phyloP scores from a whole-genome alignment of 257 asterid genomes.

The Verbena officinalis region DNA sequence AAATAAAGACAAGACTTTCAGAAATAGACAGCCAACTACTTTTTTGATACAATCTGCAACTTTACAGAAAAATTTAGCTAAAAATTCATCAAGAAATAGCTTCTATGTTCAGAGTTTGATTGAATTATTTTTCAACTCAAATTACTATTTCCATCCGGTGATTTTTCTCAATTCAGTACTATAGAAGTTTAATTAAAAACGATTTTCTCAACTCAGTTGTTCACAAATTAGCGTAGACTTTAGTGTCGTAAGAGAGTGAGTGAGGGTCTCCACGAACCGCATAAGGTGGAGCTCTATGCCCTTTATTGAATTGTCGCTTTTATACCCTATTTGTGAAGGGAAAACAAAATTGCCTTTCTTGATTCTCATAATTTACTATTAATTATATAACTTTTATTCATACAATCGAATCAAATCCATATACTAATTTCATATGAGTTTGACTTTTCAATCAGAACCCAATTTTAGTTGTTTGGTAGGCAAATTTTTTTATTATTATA shows the following conservation, averaged over 20 bases:
- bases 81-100: no score
- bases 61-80: no score
- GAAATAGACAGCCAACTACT: slow-evolving; percentile 32
- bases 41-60: slow-evolving; percentile 17
- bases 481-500: not conserved
- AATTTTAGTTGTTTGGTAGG: slow-evolving; percentile 5
- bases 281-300: slow-evolving; percentile 25
- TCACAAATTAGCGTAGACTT: no score
- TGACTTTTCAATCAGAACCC: slow-evolving; percentile 3
- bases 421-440: slow-evolving; percentile 14
- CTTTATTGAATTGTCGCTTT: not conserved
- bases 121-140: no score
- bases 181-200: no score
- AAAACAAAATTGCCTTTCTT: slow-evolving; percentile 17
- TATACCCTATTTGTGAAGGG: no score
- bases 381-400: not conserved
- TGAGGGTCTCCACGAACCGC: slow-evolving; percentile 29
- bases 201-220: no score
- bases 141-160: no score
- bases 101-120: no score
- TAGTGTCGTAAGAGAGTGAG: no score
- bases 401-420: slow-evolving; percentile 14
- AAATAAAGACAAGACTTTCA: not conserved
- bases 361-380: not conserved
- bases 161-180: no score